phyloP scores from a whole-genome alignment of 1,284 basidiomycete genomes.

The Thecaphora frezii region DNA sequence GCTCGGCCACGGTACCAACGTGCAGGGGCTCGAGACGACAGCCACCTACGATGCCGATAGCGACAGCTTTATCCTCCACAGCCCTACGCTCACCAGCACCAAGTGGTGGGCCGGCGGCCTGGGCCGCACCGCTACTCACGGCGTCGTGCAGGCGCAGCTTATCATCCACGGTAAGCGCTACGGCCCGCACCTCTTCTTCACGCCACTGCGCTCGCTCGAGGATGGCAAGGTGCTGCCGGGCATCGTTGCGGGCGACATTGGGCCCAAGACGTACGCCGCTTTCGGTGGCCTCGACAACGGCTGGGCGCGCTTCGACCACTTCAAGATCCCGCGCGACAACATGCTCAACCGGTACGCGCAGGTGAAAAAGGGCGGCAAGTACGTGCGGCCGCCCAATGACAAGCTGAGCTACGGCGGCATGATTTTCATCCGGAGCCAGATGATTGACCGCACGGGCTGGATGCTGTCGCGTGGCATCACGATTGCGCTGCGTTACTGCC shows the following conservation, averaged over 20 bases:
- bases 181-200: slow-evolving; percentile 77
- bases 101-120: slow-evolving; percentile 79
- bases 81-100: slow-evolving; percentile 72
- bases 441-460: slow-evolving; percentile 69
- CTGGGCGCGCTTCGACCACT: slow-evolving; percentile 69
- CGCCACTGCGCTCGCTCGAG: slow-evolving; percentile 63
- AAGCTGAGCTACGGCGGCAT: slow-evolving; percentile 75
- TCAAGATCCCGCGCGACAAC: slow-evolving; percentile 72
- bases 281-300: slow-evolving; percentile 70
- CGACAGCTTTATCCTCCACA: slow-evolving; percentile 74
- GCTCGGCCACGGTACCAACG: slow-evolving; percentile 69
- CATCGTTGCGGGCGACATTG: slow-evolving; percentile 73
- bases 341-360: slow-evolving; percentile 77
- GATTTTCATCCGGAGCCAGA: slow-evolving; percentile 61
- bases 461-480: slow-evolving; percentile 69
- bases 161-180: slow-evolving; percentile 70
- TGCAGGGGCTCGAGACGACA: slow-evolving; percentile 69
- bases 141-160: slow-evolving; percentile 75
- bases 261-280: slow-evolving; percentile 65
- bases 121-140: slow-evolving; percentile 75
- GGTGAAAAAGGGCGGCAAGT: slow-evolving; percentile 70
- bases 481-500: slow-evolving; percentile 73
- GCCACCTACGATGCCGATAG: slow-evolving; percentile 73
- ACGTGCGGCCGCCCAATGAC: slow-evolving; percentile 71
- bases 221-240: slow-evolving; percentile 68